Base-by-base conservation (phyloP, 1,284 basidiomycete genomes). In the Omphalotus olearius region DNA sequence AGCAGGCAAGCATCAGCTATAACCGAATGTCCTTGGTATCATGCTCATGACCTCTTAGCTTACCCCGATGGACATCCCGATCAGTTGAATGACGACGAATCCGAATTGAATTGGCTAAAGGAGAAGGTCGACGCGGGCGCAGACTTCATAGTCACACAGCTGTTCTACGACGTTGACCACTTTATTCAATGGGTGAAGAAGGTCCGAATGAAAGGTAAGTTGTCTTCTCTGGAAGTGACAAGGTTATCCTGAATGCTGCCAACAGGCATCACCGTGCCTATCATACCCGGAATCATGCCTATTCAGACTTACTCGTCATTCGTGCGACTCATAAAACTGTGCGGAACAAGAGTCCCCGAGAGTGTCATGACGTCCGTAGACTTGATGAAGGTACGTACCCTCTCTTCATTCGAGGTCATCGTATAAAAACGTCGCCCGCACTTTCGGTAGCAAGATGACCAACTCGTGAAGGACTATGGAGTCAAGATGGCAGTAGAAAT, bases 241-340 rank as follows among this genome's bases (percentile, higher is more conserved):
- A 10, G 33, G 45, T 39, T 20, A 28, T 20, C 35, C 4, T 55
- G 6, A 20, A 6, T 14, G 46, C 63, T 38, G 13, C 36, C 14
- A 28, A 11, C 60, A 90, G 96, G 95, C 28, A 95, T 99, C 64
- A 81, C 72, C 1, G 81, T 95, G 11, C 95, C 96, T 1, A 87
- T 99, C 60, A 88, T 99, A 51, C 94, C 97, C 2, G 93, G 95
- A 4, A 84, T 99, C 56, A 98, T 99, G 95, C 97, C 97, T 0
- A 92, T 99, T 53, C 97, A 99, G 65, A 98, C 91, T 39, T 98
- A 94, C 64, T 82, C 88, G 17, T 95, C 94, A 1, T 99, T 99
- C 71, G 76, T 88, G 46, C 86, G 97, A 49, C 76, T 98, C 58
- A 91, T 89, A 37, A 96, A 95, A 64, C 76, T 99, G 20, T 93